A percentile compares a stretch with the other conserved stretches of the same genome.
phyloP scores from a whole-genome alignment of 768 basidiomycete species.

The Lentinula sp. region DNA sequence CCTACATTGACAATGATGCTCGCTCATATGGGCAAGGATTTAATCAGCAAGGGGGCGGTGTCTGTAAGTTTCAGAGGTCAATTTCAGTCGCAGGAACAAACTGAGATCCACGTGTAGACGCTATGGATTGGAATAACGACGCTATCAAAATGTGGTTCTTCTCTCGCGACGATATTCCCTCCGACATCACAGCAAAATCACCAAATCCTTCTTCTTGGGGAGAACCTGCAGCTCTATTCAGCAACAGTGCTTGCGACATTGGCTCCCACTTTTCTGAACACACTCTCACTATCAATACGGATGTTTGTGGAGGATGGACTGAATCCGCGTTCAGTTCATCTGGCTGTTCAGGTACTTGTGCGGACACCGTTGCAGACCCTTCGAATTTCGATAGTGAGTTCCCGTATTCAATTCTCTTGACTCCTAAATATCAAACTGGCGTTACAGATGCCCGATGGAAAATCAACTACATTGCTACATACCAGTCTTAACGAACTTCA shows the following conservation, averaged over 20 bases:
- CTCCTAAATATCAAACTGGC: background rate
- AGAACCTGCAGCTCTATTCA: constrained; percentile 45
- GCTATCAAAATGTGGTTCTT: constrained; percentile 59
- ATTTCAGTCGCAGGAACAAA: too few species aligned
- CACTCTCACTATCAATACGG: constrained; percentile 33
- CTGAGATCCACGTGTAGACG: constrained; percentile 11
- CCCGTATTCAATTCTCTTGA: background rate
- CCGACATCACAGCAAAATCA: constrained; percentile 36
- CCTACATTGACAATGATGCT: constrained; percentile 33
- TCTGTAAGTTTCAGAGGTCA: constrained; percentile 20
- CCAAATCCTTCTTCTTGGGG: constrained; percentile 50
- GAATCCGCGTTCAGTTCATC: constrained; percentile 13
- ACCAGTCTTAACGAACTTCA: constrained; percentile 11
- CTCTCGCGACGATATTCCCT: constrained; percentile 42
- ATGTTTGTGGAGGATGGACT: constrained; percentile 19
- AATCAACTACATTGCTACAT: constrained; percentile 39
- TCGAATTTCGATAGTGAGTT: constrained; percentile 42
- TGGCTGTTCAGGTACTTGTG: constrained; percentile 28
- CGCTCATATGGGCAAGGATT: constrained; percentile 38
- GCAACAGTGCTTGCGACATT: constrained; percentile 43
- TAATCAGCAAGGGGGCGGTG: constrained; percentile 42
- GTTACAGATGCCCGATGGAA: constrained; percentile 37
- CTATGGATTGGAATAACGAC: constrained; percentile 43
- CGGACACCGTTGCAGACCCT: constrained; percentile 36
- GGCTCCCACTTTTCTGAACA: constrained; percentile 47